A percentile compares a stretch with the other conserved stretches of the same genome.
phyloP scores from a whole-genome alignment of 495 filamentous ascomycete species.

The Penicillium flavigenum region DNA sequence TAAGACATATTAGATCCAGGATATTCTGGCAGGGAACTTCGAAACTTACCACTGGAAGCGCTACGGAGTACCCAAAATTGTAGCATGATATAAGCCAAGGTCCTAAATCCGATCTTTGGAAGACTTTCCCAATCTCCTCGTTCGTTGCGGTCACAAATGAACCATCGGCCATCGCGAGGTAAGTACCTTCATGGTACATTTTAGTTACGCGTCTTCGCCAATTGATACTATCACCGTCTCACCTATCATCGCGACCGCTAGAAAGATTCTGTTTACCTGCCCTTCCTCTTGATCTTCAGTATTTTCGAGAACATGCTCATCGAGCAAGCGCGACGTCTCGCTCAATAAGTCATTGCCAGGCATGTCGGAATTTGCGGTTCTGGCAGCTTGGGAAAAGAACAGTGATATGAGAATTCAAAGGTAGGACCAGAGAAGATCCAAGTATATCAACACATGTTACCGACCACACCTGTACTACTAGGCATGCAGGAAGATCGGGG shows the following conservation, averaged over 20 bases:
- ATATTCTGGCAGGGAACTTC: too few species aligned
- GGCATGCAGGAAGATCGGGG: neutral
- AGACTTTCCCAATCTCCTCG: neutral
- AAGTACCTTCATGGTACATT: too few species aligned
- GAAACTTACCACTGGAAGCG: too few species aligned
- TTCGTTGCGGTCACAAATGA: neutral
- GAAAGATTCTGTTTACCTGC: neutral
- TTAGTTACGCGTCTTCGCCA: neutral
- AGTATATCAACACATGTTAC: neutral
- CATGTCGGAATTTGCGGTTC: neutral
- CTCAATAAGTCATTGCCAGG: neutral
- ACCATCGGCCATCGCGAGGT: too few species aligned
- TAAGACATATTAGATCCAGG: too few species aligned
- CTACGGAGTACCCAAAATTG: neutral
- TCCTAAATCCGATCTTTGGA: neutral
- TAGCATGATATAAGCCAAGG: neutral
- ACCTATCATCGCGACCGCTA: neutral
- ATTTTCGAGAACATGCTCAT: neutral
- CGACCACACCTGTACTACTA: neutral
- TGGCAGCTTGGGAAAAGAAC: neutral
- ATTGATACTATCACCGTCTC: neutral
- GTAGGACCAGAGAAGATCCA: neutral
- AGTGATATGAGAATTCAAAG: neutral
- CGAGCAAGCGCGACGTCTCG: neutral
- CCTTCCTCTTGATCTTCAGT: neutral